Conservation (phyloP, 306 rosid species). For the Carpinus fangiana region DNA sequence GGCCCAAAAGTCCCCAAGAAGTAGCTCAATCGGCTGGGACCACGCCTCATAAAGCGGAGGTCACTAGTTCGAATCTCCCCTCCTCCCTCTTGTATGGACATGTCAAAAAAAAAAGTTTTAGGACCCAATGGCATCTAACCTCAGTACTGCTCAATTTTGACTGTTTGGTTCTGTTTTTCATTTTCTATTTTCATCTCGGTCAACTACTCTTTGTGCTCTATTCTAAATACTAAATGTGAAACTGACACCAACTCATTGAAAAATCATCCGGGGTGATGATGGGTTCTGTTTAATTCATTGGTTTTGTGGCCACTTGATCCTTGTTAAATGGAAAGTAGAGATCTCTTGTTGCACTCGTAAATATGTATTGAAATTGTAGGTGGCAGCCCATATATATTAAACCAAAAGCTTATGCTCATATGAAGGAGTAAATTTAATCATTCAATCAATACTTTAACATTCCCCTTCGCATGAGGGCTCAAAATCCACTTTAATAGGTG, state of each 20-base stretch:
- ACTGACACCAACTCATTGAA: too few relatives aligned
- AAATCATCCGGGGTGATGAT: background rate
- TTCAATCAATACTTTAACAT: too few relatives aligned
- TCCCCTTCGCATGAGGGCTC: too few relatives aligned
- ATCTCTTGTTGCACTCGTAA: background rate
- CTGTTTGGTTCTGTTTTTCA: background rate
- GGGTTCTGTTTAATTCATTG: background rate
- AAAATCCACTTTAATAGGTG: too few relatives aligned
- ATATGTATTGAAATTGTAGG: background rate
- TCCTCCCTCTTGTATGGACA: too few relatives aligned
- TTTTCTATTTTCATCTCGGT: background rate
- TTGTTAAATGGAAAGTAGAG: background rate
- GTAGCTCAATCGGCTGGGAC: too few relatives aligned
- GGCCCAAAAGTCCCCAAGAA: too few relatives aligned
- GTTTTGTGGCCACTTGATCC: background rate
- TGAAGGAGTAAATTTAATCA: too few relatives aligned
- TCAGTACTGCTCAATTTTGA: background rate
- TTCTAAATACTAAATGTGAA: background rate
- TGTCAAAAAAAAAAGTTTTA: too few relatives aligned
- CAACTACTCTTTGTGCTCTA: background rate
- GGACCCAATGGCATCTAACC: constrained; percentile 1
- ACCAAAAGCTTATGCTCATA: too few relatives aligned
- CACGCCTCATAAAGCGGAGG: too few relatives aligned
- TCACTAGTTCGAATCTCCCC: too few relatives aligned
- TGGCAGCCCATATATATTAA: background rate